Base-by-base conservation (phyloP, 2,329 filamentous ascomycete genomes). In the Trichoderma asperellum region DNA sequence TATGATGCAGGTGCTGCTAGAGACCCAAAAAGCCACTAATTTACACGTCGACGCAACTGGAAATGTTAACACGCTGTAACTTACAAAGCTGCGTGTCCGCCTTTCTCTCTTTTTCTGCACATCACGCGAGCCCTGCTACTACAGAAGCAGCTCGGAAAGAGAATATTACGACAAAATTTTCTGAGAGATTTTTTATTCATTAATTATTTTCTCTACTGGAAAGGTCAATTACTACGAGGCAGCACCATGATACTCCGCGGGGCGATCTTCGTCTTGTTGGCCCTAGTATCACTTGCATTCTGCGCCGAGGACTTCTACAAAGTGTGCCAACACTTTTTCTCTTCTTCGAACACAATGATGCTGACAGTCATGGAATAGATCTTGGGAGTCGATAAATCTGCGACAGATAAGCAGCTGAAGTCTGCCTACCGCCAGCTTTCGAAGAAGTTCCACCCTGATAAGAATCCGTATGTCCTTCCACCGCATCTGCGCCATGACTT, bases 381-480 rank as follows among this genome's bases (percentile, higher is more conserved):
- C 70, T 88, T 99, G 32, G 93, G 92, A 67, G 82, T 99, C 72
- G 87, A 91, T 76, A 93, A 89, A 76, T 85, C 90, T 70, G 95
- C 95, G 18, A 90, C 88, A 58, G 94, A 97, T 66, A 90, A 90
- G 76, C 91, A 98, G 76, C 91, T 99, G 78, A 99, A 99, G 81
- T 92, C 92, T 57, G 94, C 96, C 27, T 99, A 99, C 81, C 89
- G 94, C 70, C 90, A 89, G 70, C 85, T 99, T 12, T 96, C 92
- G 83, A 98, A 98, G 81, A 97, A 96, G 79, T 97, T 88, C 80
- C 96, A 99, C 78, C 96, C 96, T 4, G 96, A 99, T 81, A 99
- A 99, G 87, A 98, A 98, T 76, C 94, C 95, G 91, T 96, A 87
- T 76, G 91, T 83, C 56, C 62, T 57, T 59, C 14, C 55, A 14